Base-by-base conservation (phyloP, 2,329 filamentous ascomycete species). In the Calcarisporium arbuscula region DNA sequence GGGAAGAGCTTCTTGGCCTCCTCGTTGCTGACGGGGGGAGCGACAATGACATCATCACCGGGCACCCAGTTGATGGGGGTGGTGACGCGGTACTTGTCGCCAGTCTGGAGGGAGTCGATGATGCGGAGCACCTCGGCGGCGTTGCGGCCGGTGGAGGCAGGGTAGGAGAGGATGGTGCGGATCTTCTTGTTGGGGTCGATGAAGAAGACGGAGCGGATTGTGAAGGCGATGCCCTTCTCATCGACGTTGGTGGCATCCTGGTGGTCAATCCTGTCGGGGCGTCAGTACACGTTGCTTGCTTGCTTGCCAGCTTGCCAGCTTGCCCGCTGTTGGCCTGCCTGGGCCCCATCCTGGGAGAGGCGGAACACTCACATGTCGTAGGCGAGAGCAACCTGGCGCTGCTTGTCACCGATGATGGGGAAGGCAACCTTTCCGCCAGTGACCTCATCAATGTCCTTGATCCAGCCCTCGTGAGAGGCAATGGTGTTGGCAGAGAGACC, bases 141-240 rank as follows among this genome's bases (percentile, higher is more conserved):
- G 72, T 88, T 89, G 57, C 84, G 80, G 64, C 89, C 89, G 29
- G 87, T 94, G 39, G 83, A 89, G 42, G 89, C 88, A 28, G 89
- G 89, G 72, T 95, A 95, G 57, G 85, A 81, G 69, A 95, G 83
- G 60, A 87, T 94, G 58, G 89, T 79, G 52, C 89, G 82, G 66
- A 95, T 92, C 62, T 82, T 90, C 80, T 94, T 95, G 64, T 77
- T 79, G 45, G 88, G 88, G 70, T 95, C 88, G 61, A 95, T 92
- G 67, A 95, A 73, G 74, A 94, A 95, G 57, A 95, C 89, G 50
- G 84, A 87, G 54, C 89, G 86, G 67, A 95, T 94, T 51, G 89
- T 95, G 67, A 94, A 90, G 37, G 88, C 87, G 50, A 90, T 84
- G 50, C 82, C 82, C 74, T 86, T 86, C 53, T 73, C 62, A 60